These are phyloP conservation scores for Aureobasidium namibiae DNA, from an alignment of 2,329 filamentous ascomycete species.

Conservation along the genomic window DNA sequence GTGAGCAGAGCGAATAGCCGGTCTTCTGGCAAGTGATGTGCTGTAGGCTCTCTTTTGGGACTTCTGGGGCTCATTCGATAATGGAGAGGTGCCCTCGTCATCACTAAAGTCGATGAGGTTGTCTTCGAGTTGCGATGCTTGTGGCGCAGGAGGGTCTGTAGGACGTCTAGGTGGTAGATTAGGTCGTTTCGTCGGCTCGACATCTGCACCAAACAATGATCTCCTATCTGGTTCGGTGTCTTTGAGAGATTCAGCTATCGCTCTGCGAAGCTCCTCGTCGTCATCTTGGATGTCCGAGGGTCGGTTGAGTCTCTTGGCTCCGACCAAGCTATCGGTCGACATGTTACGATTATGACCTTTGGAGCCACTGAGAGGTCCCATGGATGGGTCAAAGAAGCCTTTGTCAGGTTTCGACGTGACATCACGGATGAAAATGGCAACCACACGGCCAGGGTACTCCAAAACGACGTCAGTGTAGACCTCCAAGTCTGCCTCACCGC, in stretches of 20 bases:
- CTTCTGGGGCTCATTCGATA: background rate
- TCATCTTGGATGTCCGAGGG: conserved; percentile 33
- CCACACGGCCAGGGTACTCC: conserved; percentile 71
- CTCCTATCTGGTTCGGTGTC: conserved; percentile 30
- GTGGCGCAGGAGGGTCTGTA: conserved; percentile 21
- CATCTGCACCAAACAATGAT: conserved; percentile 13
- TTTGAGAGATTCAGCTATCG: conserved; percentile 39
- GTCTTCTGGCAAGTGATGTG: background rate
- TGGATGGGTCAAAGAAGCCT: conserved; percentile 68
- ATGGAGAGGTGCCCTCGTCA: conserved; percentile 25
- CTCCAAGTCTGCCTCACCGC: conserved; percentile 91
- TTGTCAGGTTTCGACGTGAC: conserved; percentile 71
- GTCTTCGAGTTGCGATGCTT: conserved; percentile 21
- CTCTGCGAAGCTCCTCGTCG: conserved; percentile 39
- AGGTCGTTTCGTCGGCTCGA: conserved; percentile 20
- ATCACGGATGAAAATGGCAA: conserved; percentile 89
- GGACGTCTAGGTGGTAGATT: conserved; percentile 28
- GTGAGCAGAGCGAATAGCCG: background rate
- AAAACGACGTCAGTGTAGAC: conserved; percentile 92
- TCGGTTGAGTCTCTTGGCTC: conserved; percentile 25
- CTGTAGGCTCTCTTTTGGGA: background rate
- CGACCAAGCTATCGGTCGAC: conserved; percentile 23
- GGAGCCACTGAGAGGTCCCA: conserved; percentile 28
- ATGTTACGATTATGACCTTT: conserved; percentile 22
- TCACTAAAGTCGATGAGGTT: conserved; percentile 43